Percentiles rank a stretch among this genome's conserved stretches.
These are phyloP conservation scores for Fusarium illudens DNA, from an alignment of 2,329 filamentous ascomycete species.

Conservation along the genomic window DNA sequence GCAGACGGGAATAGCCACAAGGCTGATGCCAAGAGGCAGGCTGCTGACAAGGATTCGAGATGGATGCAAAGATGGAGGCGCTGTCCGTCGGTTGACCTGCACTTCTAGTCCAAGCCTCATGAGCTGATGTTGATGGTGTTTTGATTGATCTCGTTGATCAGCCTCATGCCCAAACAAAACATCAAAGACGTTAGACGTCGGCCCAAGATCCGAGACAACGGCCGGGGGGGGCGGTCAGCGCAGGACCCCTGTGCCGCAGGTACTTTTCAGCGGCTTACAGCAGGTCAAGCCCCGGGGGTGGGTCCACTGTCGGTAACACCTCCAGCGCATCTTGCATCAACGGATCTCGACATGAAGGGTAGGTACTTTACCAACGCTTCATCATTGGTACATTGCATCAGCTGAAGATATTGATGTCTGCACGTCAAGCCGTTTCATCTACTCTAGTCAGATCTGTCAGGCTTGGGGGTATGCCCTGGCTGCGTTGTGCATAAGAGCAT, in stretches of 20 bases:
- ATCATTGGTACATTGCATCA: neutral
- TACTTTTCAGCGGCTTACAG: conserved; percentile 13
- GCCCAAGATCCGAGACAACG: conserved; percentile 37
- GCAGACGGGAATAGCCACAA: neutral
- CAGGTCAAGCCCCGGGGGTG: conserved; percentile 2
- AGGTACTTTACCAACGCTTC: neutral
- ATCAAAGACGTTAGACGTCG: conserved; percentile 23
- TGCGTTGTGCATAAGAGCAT: neutral
- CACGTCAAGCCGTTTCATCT: neutral
- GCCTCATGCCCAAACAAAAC: conserved; percentile 28
- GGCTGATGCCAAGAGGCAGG: neutral
- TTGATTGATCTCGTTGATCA: conserved; percentile 7
- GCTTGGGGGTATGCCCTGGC: neutral
- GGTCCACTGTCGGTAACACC: conserved; percentile 19
- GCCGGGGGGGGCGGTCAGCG: conserved; percentile 33
- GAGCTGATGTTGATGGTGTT: neutral
- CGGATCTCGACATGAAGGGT: neutral
- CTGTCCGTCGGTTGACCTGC: neutral
- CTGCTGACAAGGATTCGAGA: neutral
- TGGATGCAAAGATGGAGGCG: neutral
- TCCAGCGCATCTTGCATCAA: conserved; percentile 31
- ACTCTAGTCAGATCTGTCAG: neutral
- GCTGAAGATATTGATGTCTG: neutral
- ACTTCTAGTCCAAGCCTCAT: neutral
- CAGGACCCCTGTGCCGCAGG: neutral